Base-by-base conservation (phyloP, 2,329 filamentous ascomycete genomes). In the Fusarium brachygibbosum region DNA sequence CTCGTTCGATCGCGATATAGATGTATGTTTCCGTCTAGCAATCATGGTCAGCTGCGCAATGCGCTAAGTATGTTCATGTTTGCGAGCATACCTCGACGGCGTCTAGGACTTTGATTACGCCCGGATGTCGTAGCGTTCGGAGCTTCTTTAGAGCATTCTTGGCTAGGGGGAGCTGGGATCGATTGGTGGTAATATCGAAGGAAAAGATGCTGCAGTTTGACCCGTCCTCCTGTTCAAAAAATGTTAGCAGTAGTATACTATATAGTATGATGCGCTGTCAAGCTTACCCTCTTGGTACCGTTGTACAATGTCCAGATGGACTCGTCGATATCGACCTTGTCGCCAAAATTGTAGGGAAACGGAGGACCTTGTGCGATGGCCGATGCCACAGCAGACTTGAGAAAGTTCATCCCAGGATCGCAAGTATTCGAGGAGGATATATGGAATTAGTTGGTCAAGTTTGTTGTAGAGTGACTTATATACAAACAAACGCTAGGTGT, bases 241-340 rank as follows among this genome's bases (percentile, higher is more conserved):
- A 2, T 10, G 58, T 63, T 13, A 63, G 49, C 14, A 17, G 32
- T 1, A 4, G 17, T 7, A n/a, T 9, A 17, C 5, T 8, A 10
- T 11, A 10, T 23, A 41, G 17, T 8, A 16, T 6, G 8, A 21
- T 25, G 17, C 7, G 29, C 48, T 28, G 41, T 37, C 29, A 9
- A 41, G 77, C 84, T 68, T 86, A 96, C 94, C 82, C 93, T 90
- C 82, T 92, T 96, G 58, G 93, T 97, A 76, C 93, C 96, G 81
- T 98, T 98, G 81, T 96, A 91, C 61, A 99, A 83, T n/a, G 92
- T 93, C 94, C 96, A 99, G 75, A 98, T 94, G 28, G 95, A 97
- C 76, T 96, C 90, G 78, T 97, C 93, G 54, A 96, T 86, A 78
- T 98, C 95, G 63, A 98, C 92, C 78, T 91, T 89, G 80, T 99